These are phyloP conservation scores for Helicocarpus griseus DNA, from an alignment of 2,329 filamentous ascomycete species.

Conservation along the genomic window DNA sequence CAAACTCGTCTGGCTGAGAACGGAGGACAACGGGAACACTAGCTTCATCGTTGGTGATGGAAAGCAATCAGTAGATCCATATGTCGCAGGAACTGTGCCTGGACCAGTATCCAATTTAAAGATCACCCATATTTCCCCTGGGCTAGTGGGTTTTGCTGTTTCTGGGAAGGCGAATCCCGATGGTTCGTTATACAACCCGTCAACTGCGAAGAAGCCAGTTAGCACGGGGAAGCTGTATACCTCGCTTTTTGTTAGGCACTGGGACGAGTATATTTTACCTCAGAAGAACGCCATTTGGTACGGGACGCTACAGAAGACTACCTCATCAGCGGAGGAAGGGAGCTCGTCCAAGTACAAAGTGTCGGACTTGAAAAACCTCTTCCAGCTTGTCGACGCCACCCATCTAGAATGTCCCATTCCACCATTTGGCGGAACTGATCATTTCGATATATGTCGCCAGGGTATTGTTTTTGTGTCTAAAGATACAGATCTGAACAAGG, in stretches of 20 bases:
- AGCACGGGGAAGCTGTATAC: slow-evolving; percentile 42
- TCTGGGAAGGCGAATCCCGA: slow-evolving; percentile 39
- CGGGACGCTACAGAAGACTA: slow-evolving; percentile 35
- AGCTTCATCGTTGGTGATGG: slow-evolving; percentile 36
- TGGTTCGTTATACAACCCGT: slow-evolving; percentile 41
- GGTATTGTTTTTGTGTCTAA: slow-evolving; percentile 40
- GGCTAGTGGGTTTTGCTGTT: slow-evolving; percentile 37
- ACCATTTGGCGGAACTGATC: slow-evolving; percentile 37
- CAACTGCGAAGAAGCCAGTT: slow-evolving; percentile 37
- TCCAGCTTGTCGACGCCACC: slow-evolving; percentile 28
- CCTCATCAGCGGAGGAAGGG: slow-evolving; percentile 17
- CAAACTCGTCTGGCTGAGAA: slow-evolving; percentile 39
- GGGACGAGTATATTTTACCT: slow-evolving; percentile 42
- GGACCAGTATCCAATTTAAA: slow-evolving; percentile 39
- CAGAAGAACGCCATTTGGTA: slow-evolving; percentile 42
- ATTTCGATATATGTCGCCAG: slow-evolving; percentile 38
- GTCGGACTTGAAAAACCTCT: slow-evolving; percentile 35
- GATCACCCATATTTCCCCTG: slow-evolving; percentile 30
- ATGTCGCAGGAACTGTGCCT: slow-evolving; percentile 37
- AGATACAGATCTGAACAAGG: slow-evolving; percentile 35
- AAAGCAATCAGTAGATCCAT: slow-evolving; percentile 25
- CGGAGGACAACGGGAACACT: slow-evolving; percentile 37
- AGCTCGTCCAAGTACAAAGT: slow-evolving; percentile 25
- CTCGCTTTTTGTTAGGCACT: slow-evolving; percentile 43
- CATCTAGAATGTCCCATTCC: slow-evolving; percentile 40